Evolutionary conservation across 1,139 yeast genomes (phyloP).

Genomic region (Yamadazyma diospyri): DNA sequence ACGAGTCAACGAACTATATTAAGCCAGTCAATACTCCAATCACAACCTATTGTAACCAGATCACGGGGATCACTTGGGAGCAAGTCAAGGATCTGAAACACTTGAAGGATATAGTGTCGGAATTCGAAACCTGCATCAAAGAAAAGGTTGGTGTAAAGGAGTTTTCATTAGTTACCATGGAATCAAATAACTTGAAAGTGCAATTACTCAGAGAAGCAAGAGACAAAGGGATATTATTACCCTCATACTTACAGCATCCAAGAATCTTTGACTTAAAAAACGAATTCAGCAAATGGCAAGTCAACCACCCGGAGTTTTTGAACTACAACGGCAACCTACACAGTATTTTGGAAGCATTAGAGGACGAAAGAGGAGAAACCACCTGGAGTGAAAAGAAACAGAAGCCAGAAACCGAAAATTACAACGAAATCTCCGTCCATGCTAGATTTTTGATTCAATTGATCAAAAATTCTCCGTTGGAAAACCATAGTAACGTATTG

Average conservation of each 20-base stretch:
- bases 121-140: constrained; percentile 50
- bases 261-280: constrained; percentile 70
- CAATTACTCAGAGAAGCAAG: constrained; percentile 79
- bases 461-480: constrained; percentile 52
- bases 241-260: constrained; percentile 73
- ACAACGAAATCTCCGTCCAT: constrained; percentile 18
- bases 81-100: constrained; percentile 51
- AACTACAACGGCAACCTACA: constrained; percentile 48
- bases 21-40: constrained; percentile 69
- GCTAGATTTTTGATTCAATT: constrained; percentile 49
- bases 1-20: constrained; percentile 45
- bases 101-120: constrained; percentile 58
- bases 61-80: constrained; percentile 61
- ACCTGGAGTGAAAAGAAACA: constrained; percentile 13
- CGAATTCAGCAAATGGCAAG: constrained; percentile 73
- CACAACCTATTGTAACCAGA: constrained; percentile 55
- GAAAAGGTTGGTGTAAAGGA: constrained; percentile 43
- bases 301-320: constrained; percentile 55
- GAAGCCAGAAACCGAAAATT: constrained; percentile 6
- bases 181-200: constrained; percentile 69
- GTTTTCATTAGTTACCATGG: constrained; percentile 65
- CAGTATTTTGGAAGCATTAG: constrained; percentile 58
- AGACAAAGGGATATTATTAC: constrained; percentile 69
- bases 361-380: constrained; percentile 31
- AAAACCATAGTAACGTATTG: constrained; percentile 53